These are phyloP conservation scores for Wickerhamomyces pijperi DNA, from an alignment of 805 yeast genomes.

Conservation along the genomic window DNA sequence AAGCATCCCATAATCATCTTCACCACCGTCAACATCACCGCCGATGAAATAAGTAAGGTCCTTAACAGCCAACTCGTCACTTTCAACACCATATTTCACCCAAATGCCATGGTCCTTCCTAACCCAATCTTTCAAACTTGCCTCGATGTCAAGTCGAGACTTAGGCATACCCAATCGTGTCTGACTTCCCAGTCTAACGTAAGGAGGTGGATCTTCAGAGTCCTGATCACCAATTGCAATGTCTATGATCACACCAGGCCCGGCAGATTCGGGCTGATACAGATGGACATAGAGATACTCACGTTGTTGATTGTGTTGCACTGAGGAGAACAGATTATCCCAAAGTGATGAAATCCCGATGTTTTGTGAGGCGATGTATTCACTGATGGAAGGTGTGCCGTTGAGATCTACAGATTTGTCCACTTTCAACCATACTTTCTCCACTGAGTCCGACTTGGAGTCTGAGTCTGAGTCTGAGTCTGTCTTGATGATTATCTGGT, in stretches of 20 bases:
- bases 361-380: no score
- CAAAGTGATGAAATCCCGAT: neutral
- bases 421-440: conserved; percentile 17
- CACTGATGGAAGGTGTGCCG: conserved; percentile 3
- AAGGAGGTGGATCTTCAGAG: conserved; percentile 26
- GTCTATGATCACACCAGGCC: conserved; percentile 29
- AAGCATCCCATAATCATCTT: no score
- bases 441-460: no score
- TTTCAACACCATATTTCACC: conserved; percentile 37
- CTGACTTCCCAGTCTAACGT: conserved; percentile 24
- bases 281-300: conserved; percentile 20
- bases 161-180: conserved; percentile 17
- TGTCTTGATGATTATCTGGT: conserved; percentile 11
- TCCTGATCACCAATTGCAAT: conserved; percentile 27
- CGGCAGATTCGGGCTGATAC: neutral
- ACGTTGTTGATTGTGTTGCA: conserved; percentile 3
- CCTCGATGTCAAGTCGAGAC: conserved; percentile 14
- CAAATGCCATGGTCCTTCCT: conserved; percentile 40
- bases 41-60: conserved; percentile 46
- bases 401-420: conserved; percentile 16
- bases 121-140: conserved; percentile 28
- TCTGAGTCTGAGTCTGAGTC: no score
- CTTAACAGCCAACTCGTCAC: conserved; percentile 26
- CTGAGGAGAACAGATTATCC: neutral
- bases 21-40: conserved; percentile 25